A percentile compares a stretch with the other conserved stretches of the same genome.
phyloP scores from a whole-genome alignment of 768 basidiomycete genomes.

The Termitomyces sp. region DNA sequence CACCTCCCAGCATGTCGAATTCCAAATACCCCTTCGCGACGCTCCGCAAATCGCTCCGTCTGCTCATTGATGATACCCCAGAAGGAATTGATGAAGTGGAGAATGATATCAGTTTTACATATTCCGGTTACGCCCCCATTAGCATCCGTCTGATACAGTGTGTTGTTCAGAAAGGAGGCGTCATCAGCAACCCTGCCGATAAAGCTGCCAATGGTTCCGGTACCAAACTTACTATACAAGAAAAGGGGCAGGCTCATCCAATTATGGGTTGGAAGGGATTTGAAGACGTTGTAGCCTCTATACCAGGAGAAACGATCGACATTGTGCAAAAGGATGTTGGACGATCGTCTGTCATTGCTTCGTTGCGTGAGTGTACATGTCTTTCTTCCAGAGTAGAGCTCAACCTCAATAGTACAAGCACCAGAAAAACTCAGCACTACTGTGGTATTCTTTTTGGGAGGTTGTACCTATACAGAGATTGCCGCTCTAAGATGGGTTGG shows the following conservation, averaged over 20 bases:
- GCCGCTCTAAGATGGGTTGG: constrained; percentile 91
- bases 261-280: constrained; percentile 97
- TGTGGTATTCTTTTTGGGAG: constrained; percentile 94
- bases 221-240: constrained; percentile 24
- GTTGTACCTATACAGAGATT: constrained; percentile 96
- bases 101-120: constrained; percentile 93
- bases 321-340: constrained; percentile 43
- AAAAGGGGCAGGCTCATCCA: constrained; percentile 78
- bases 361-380: constrained; percentile 24
- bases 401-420: constrained; percentile 30
- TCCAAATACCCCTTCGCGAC: constrained; percentile 66
- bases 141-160: constrained; percentile 91
- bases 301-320: constrained; percentile 88
- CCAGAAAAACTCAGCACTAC: constrained; percentile 72
- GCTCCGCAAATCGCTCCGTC: constrained; percentile 78
- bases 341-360: constrained; percentile 21
- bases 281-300: constrained; percentile 77
- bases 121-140: constrained; percentile 95
- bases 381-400: background rate
- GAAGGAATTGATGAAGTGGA: constrained; percentile 78
- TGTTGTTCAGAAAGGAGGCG: constrained; percentile 84
- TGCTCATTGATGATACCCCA: constrained; percentile 85
- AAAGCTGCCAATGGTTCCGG: constrained; percentile 27
- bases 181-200: constrained; percentile 74
- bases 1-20: constrained; percentile 29